Evolutionary conservation across 148 eudicot genomes (phyloP).

Genomic region (Mesembryanthemum crystallinum): DNA sequence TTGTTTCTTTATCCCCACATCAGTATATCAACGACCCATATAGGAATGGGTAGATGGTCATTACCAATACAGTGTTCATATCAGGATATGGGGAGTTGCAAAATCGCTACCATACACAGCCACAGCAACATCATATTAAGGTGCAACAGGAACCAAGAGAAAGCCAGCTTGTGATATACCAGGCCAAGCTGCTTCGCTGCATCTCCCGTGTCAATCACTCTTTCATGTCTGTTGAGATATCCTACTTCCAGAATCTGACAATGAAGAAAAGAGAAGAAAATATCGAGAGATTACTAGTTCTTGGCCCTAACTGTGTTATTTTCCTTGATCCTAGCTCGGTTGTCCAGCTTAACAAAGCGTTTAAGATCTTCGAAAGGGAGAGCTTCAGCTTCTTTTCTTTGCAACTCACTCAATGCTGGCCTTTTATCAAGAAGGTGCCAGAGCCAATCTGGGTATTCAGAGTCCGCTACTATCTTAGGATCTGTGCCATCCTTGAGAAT

Average conservation of each 20-base stretch:
- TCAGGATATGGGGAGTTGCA: not conserved
- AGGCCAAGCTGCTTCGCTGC: not conserved
- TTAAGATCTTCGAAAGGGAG: conserved; percentile 83
- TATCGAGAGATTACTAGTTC: conserved; percentile 32
- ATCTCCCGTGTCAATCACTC: not conserved
- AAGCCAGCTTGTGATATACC: not conserved
- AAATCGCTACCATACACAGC: not conserved
- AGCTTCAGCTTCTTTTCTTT: conserved; percentile 62
- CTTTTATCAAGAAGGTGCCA: conserved; percentile 75
- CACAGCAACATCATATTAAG: not conserved
- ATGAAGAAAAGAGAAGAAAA: not conserved
- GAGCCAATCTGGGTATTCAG: conserved; percentile 93
- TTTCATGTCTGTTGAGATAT: not conserved
- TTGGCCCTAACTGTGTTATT: conserved; percentile 73
- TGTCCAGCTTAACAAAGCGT: conserved; percentile 95
- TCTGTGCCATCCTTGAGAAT: conserved; percentile 81
- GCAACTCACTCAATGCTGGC: conserved; percentile 79
- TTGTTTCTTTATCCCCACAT: too few relatives aligned
- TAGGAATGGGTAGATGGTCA: too few relatives aligned
- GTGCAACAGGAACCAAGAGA: not conserved
- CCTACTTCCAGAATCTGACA: not conserved
- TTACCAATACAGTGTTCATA: too few relatives aligned
- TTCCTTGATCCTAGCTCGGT: conserved; percentile 86
- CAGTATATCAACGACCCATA: too few relatives aligned
- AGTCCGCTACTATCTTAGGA: conserved; percentile 72